Evolutionary conservation across 257 asterid species (phyloP).

Genomic region (Primulina eburnea): DNA sequence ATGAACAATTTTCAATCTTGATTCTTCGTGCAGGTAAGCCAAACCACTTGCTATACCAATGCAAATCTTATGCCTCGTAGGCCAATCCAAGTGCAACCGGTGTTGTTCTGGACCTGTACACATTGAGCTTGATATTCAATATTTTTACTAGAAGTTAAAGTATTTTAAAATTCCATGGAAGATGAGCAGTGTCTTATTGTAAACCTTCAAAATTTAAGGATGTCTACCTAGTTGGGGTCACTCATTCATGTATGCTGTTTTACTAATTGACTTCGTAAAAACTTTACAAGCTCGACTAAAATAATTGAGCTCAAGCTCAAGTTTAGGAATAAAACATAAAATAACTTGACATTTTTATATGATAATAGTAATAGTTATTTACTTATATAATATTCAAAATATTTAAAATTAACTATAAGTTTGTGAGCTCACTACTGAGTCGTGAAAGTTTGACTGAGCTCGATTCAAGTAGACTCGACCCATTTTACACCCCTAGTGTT

Average conservation of each 20-base stretch:
- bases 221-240: neutral
- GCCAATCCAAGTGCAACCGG: constrained; percentile 4
- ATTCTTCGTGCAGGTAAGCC: constrained; percentile 12
- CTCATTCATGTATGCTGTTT: neutral
- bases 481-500: neutral
- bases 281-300: neutral
- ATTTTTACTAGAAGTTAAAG: neutral
- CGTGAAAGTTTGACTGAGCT: too few species aligned
- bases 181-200: neutral
- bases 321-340: too few species aligned
- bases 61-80: neutral
- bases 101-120: neutral
- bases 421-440: too few species aligned
- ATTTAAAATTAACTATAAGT: too few species aligned
- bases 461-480: too few species aligned
- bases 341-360: too few species aligned
- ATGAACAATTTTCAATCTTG: constrained; percentile 4
- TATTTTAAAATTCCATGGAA: neutral
- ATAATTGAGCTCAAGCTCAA: too few species aligned
- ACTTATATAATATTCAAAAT: too few species aligned
- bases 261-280: neutral
- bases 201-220: neutral
- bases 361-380: too few species aligned
- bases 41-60: constrained; percentile 14
- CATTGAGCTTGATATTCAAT: neutral